These are phyloP conservation scores for Alliaria petiolata DNA, from an alignment of 345 rosid species.

Conservation along the genomic window DNA sequence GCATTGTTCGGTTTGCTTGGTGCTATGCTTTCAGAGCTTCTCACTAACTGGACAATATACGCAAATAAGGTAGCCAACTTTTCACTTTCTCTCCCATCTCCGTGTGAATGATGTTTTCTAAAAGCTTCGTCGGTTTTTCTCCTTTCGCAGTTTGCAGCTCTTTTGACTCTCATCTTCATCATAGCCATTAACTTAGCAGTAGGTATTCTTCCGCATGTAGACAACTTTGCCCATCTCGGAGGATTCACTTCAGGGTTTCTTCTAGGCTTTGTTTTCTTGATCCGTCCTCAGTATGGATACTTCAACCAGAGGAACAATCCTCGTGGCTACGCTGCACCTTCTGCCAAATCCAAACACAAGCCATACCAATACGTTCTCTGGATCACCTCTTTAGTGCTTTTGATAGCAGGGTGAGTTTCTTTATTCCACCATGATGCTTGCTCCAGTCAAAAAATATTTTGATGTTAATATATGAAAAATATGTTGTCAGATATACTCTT, in stretches of 20 bases:
- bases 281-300: slow-evolving; percentile 92
- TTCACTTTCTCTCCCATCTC: background rate
- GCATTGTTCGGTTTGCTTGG: slow-evolving; percentile 96
- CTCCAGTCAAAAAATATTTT: no score
- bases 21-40: slow-evolving; percentile 92
- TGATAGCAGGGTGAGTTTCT: slow-evolving; percentile 57
- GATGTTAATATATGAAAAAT: background rate
- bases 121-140: slow-evolving; percentile 21
- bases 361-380: slow-evolving; percentile 70
- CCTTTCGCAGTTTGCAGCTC: slow-evolving; percentile 67
- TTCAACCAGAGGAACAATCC: slow-evolving; percentile 52
- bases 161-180: slow-evolving; percentile 78
- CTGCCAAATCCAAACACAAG: slow-evolving; percentile 63
- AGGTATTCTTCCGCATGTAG: slow-evolving; percentile 91
- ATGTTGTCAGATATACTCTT: slow-evolving; percentile 41
- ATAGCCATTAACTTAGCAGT: slow-evolving; percentile 64
- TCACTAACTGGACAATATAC: slow-evolving; percentile 92
- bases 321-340: slow-evolving; percentile 35
- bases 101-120: background rate
- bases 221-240: slow-evolving; percentile 97
- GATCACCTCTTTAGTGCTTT: slow-evolving; percentile 46
- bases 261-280: slow-evolving; percentile 85
- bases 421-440: background rate
- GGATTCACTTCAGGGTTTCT: slow-evolving; percentile 90
- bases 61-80: slow-evolving; percentile 64